Percentiles rank a stretch among this genome's conserved stretches.
Conservation (phyloP, 805 yeast species). For the Ogataea haglerorum region DNA sequence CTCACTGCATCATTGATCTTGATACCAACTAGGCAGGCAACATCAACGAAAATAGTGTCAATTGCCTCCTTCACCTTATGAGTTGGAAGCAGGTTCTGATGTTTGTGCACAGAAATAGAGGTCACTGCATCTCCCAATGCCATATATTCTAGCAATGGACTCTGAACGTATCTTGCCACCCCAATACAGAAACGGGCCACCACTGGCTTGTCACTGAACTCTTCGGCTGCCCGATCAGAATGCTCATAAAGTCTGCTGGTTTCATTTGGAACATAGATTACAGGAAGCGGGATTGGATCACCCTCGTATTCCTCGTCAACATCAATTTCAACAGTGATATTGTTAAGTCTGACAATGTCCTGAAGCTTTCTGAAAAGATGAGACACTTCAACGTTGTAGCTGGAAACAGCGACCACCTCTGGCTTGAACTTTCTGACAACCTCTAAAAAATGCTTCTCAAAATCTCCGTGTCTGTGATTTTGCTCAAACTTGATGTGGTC, state of each 20-base stretch:
- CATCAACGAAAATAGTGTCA: constrained; percentile 83
- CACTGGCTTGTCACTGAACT: constrained; percentile 80
- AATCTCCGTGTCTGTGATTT: constrained; percentile 62
- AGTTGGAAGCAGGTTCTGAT: constrained; percentile 66
- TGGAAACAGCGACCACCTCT: constrained; percentile 87
- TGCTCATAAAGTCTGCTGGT: constrained; percentile 86
- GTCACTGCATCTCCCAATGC: constrained; percentile 72
- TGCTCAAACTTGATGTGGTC: constrained; percentile 77
- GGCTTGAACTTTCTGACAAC: constrained; percentile 68
- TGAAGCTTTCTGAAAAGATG: constrained; percentile 54
- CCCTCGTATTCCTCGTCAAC: constrained; percentile 33
- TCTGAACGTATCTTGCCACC: constrained; percentile 86
- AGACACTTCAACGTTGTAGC: constrained; percentile 73
- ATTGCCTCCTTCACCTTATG: constrained; percentile 64
- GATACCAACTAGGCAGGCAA: constrained; percentile 86
- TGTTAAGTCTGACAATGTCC: constrained; percentile 54
- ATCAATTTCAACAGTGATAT: constrained; percentile 50
- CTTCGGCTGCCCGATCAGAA: constrained; percentile 69
- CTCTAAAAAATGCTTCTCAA: constrained; percentile 58
- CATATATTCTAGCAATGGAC: constrained; percentile 88
- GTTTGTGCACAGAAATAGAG: constrained; percentile 59
- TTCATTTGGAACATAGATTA: constrained; percentile 87
- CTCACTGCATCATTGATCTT: constrained; percentile 88
- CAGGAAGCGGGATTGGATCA: constrained; percentile 44
- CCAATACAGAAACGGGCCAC: constrained; percentile 83